Evolutionary conservation across 192 early-diverging fungal genomes (phyloP).

Genomic region (Podila minutissima): DNA sequence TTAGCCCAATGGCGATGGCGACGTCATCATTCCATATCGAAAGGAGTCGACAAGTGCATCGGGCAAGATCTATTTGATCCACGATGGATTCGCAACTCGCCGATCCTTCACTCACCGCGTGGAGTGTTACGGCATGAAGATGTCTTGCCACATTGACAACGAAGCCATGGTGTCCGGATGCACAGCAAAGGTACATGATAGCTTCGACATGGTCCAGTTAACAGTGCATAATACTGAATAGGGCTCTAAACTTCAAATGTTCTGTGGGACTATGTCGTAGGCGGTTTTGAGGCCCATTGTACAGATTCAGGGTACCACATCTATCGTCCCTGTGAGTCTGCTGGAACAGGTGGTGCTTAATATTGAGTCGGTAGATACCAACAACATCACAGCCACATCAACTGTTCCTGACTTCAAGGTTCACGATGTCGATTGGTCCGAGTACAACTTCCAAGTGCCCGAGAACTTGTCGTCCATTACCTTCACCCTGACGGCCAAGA

Average conservation of each 20-base stretch:
- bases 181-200: conserved; percentile 35
- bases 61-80: conserved; percentile 37
- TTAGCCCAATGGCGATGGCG: conserved; percentile 53
- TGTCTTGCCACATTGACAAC: conserved; percentile 57
- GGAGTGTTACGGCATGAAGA: conserved; percentile 50
- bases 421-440: conserved; percentile 29
- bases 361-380: conserved; percentile 22
- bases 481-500: conserved; percentile 37
- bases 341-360: conserved; percentile 49
- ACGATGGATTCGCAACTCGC: conserved; percentile 53
- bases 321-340: conserved; percentile 34
- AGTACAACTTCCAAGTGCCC: conserved; percentile 53
- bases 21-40: conserved; percentile 55
- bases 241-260: neutral
- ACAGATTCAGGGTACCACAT: neutral
- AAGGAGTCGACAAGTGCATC: conserved; percentile 1
- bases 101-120: conserved; percentile 21
- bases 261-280: neutral
- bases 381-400: conserved; percentile 25
- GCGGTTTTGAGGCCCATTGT: conserved; percentile 25
- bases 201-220: neutral
- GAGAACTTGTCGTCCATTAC: conserved; percentile 17
- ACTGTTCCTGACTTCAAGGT: conserved; percentile 39
- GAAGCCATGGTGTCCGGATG: conserved; percentile 49
- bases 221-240: neutral